Percentiles rank a stretch among this genome's conserved stretches.
These are phyloP conservation scores for Erigeron canadensis DNA, from an alignment of 129 eudicot genomes.

Conservation along the genomic window DNA sequence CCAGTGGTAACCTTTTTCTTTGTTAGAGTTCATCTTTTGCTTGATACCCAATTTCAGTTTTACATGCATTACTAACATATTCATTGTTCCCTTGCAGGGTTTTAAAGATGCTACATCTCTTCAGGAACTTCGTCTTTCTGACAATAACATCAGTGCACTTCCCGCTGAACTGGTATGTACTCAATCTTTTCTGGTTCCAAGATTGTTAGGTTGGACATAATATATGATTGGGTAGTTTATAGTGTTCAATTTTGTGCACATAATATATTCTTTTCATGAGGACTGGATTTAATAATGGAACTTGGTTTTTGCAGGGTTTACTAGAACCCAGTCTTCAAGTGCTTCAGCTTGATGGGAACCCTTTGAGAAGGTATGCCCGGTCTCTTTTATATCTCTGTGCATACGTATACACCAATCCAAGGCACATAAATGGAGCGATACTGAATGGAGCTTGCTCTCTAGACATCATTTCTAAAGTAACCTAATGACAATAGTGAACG, in stretches of 20 bases:
- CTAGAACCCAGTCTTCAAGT: conserved; percentile 88
- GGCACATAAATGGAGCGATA: neutral
- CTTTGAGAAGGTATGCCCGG: conserved; percentile 72
- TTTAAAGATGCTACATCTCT: conserved; percentile 67
- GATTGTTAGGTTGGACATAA: neutral
- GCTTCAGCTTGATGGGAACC: conserved; percentile 84
- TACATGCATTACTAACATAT: neutral
- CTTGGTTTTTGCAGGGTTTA: conserved; percentile 70
- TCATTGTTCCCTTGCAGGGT: conserved; percentile 51
- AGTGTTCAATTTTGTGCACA: neutral
- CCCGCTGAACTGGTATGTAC: conserved; percentile 81
- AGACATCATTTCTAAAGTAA: conserved; percentile 40
- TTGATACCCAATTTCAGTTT: neutral
- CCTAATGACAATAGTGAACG: neutral
- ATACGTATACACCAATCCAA: neutral
- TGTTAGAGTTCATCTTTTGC: neutral
- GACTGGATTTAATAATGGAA: conserved; percentile 10
- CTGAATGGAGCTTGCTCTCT: neutral
- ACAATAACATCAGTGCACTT: conserved; percentile 74
- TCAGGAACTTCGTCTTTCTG: conserved; percentile 76
- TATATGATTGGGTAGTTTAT: neutral
- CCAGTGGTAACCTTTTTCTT: conserved; percentile 58
- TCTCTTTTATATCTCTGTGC: neutral
- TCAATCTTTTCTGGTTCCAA: conserved; percentile 10
- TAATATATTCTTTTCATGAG: neutral